Conservation (phyloP, 176 grass and related monocot genomes). For the Alloteropsis semialata region DNA sequence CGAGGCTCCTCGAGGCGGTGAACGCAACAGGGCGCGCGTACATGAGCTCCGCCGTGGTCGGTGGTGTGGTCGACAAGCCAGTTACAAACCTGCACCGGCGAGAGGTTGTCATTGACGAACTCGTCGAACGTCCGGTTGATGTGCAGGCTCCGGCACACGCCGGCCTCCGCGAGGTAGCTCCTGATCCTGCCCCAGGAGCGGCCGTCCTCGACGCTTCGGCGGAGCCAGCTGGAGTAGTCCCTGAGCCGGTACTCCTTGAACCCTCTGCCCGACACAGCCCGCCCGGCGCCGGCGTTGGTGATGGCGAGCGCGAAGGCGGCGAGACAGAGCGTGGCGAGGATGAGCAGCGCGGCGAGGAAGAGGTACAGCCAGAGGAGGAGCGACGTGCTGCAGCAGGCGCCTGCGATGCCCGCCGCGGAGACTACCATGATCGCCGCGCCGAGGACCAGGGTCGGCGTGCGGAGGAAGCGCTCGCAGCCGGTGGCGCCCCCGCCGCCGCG, state of each 20-base stretch:
- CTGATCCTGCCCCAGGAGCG: constrained; percentile 45
- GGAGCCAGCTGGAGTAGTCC: constrained; percentile 47
- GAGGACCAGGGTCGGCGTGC: constrained; percentile 33
- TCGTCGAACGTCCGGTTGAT: constrained; percentile 40
- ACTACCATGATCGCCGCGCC: constrained; percentile 36
- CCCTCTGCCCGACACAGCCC: constrained; percentile 36
- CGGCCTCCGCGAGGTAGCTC: constrained; percentile 43
- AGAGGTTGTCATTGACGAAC: constrained; percentile 48
- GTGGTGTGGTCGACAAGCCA: constrained; percentile 20
- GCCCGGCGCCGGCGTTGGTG: constrained; percentile 44
- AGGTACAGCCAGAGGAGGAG: constrained; percentile 57
- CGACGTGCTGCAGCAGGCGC: constrained; percentile 43
- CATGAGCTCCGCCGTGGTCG: constrained; percentile 63
- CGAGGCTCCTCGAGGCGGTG: constrained; percentile 49
- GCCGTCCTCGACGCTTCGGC: constrained; percentile 33
- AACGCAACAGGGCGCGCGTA: constrained; percentile 52
- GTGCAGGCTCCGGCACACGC: constrained; percentile 40
- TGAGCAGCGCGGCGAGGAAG: constrained; percentile 35
- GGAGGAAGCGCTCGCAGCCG: constrained; percentile 49
- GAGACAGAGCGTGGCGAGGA: constrained; percentile 44
- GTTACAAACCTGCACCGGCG: constrained; percentile 44
- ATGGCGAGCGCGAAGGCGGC: constrained; percentile 40
- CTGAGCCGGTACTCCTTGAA: constrained; percentile 62
- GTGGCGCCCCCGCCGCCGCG: constrained; percentile 7
- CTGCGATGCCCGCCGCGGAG: constrained; percentile 28